Percentiles rank a stretch among this genome's conserved stretches.
Conservation (phyloP, 139 green algal genomes). For the Volvox reticuliferus region DNA sequence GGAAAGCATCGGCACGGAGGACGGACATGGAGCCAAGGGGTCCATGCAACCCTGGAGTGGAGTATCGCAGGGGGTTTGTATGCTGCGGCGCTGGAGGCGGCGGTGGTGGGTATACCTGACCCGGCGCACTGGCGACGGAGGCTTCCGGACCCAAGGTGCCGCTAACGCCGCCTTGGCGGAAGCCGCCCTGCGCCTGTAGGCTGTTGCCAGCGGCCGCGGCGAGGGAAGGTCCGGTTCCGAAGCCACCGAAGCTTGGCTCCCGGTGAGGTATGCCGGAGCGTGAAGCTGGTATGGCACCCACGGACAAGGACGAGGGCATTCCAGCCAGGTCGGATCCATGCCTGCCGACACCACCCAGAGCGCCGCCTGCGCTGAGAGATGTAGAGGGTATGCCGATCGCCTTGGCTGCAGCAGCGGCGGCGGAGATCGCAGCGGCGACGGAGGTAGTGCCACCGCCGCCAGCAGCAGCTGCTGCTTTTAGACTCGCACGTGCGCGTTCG, state of each 20-base stretch:
- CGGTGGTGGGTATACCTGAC: neutral
- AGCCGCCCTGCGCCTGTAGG: neutral
- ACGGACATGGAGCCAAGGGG: neutral
- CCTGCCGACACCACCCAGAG: neutral
- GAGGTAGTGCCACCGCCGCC: neutral
- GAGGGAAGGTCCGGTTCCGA: neutral
- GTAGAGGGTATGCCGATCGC: neutral
- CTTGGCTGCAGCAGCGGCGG: neutral
- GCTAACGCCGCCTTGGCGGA: neutral
- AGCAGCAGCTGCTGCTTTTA: conserved; percentile 30
- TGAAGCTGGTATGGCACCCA: neutral
- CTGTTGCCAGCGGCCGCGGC: neutral
- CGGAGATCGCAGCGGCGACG: neutral
- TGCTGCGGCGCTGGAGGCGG: neutral
- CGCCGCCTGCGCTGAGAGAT: neutral
- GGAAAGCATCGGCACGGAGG: conserved; percentile 2
- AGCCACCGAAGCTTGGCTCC: conserved; percentile 20
- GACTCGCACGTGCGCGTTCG: conserved; percentile 31
- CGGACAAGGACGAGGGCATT: neutral
- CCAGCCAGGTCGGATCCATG: neutral
- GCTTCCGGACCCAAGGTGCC: neutral
- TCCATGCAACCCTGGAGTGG: neutral
- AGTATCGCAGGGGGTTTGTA: neutral
- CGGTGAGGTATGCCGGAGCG: neutral
- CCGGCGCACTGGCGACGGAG: neutral